These are phyloP conservation scores for Populus tremula DNA, from an alignment of 345 rosid species.

Conservation along the genomic window DNA sequence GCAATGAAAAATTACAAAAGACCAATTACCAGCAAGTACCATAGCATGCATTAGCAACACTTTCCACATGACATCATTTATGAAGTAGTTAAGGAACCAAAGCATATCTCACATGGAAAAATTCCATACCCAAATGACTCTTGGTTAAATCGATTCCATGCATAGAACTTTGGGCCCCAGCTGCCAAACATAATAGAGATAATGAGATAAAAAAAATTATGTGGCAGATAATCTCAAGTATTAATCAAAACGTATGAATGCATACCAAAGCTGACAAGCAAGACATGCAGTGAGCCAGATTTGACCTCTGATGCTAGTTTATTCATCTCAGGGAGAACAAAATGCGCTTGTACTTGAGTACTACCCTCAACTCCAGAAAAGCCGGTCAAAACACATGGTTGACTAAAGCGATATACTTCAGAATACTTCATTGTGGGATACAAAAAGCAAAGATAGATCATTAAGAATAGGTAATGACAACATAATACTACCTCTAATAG, in stretches of 20 bases:
- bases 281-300: constrained; percentile 70
- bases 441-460: constrained; percentile 26
- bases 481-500: constrained; percentile 3
- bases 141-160: constrained; percentile 59
- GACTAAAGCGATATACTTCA: constrained; percentile 82
- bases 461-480: constrained; percentile 14
- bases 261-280: constrained; percentile 88
- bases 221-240: constrained; percentile 6
- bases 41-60: neutral
- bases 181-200: constrained; percentile 32
- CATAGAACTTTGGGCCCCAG: constrained; percentile 64
- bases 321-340: constrained; percentile 80
- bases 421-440: constrained; percentile 63
- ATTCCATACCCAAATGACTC: constrained; percentile 51
- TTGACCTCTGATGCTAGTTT: constrained; percentile 75
- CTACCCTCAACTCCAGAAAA: constrained; percentile 67
- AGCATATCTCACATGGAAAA: constrained; percentile 32
- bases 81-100: constrained; percentile 12
- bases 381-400: constrained; percentile 72
- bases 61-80: constrained; percentile 3
- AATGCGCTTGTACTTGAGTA: constrained; percentile 64
- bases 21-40: neutral
- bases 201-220: neutral
- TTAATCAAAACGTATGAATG: neutral
- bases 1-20: neutral